Conservation (phyloP, 1,284 basidiomycete species). For the Irpex sp. region DNA sequence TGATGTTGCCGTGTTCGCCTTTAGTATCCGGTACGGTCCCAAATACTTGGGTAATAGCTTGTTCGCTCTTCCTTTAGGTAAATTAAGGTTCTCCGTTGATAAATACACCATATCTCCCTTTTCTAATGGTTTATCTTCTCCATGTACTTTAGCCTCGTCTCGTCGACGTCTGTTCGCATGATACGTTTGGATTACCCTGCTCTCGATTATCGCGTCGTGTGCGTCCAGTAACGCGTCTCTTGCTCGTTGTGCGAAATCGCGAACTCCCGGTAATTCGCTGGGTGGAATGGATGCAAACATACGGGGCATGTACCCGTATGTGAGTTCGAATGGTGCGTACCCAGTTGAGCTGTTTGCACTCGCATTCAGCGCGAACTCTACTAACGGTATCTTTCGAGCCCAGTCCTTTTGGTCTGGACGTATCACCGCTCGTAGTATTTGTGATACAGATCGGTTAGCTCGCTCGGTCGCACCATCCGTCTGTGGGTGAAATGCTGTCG, state of each 20-base stretch:
- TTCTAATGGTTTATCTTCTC: background rate
- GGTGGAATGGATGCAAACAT: constrained; percentile 19
- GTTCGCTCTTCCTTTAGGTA: too few species aligned
- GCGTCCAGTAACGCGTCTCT: constrained; percentile 14
- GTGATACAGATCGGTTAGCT: constrained; percentile 34
- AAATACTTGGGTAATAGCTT: too few species aligned
- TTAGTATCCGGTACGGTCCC: too few species aligned
- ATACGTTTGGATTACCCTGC: constrained; percentile 17
- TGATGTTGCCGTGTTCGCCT: too few species aligned
- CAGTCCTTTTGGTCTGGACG: constrained; percentile 30
- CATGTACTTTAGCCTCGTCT: constrained; percentile 9
- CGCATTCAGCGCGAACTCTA: constrained; percentile 32
- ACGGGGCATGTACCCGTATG: constrained; percentile 27
- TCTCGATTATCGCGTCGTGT: constrained; percentile 24
- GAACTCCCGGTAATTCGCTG: constrained; percentile 17
- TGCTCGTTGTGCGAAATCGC: constrained; percentile 18
- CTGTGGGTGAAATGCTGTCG: constrained; percentile 28
- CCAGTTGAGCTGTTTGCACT: constrained; percentile 25
- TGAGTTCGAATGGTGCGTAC: constrained; percentile 31
- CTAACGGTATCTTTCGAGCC: constrained; percentile 23
- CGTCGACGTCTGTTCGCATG: constrained; percentile 23
- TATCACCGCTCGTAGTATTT: constrained; percentile 19
- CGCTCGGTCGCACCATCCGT: constrained; percentile 32
- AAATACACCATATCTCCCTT: background rate
- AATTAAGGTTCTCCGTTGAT: too few species aligned